These are phyloP conservation scores for Achaetomium macrosporum DNA, from an alignment of 2,329 filamentous ascomycete genomes.

Conservation along the genomic window DNA sequence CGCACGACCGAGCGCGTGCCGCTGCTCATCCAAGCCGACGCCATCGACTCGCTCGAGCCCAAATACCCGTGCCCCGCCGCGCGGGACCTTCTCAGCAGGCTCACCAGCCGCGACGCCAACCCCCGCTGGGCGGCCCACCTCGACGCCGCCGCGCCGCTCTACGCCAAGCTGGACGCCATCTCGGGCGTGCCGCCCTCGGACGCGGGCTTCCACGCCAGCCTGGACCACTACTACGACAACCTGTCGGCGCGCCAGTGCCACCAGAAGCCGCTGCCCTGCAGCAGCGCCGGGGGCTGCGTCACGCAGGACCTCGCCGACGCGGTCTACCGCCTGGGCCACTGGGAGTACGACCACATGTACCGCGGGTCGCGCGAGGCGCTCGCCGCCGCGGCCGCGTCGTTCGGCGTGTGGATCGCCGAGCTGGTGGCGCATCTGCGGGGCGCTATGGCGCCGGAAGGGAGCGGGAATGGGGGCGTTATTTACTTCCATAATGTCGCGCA, in stretches of 20 bases:
- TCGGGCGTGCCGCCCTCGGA: constrained; percentile 56
- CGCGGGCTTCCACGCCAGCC: constrained; percentile 60
- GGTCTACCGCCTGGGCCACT: constrained; percentile 71
- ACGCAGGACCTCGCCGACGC: constrained; percentile 56
- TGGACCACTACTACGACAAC: constrained; percentile 84
- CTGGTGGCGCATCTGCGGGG: constrained; percentile 59
- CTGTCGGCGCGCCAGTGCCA: constrained; percentile 75
- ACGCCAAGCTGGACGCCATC: constrained; percentile 56
- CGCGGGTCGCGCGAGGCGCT: constrained; percentile 51
- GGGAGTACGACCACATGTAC: constrained; percentile 75
- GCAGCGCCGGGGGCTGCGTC: constrained; percentile 50
- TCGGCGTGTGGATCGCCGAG: constrained; percentile 71
- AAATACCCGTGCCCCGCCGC: constrained; percentile 60
- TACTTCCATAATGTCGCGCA: constrained; percentile 78
- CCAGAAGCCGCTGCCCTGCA: constrained; percentile 63
- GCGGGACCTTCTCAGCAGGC: constrained; percentile 35
- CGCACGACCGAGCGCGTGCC: constrained; percentile 37
- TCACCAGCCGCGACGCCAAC: constrained; percentile 39
- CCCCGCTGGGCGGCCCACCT: constrained; percentile 60
- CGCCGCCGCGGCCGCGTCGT: constrained; percentile 53
- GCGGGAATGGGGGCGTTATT: constrained; percentile 33
- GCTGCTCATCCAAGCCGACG: constrained; percentile 46
- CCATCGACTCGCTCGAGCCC: constrained; percentile 68
- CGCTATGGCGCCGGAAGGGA: constrained; percentile 30
- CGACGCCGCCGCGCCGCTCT: constrained; percentile 48